Evolutionary conservation across 1,284 basidiomycete species (phyloP).

Genomic region (Sanghuangporus weigelae): DNA sequence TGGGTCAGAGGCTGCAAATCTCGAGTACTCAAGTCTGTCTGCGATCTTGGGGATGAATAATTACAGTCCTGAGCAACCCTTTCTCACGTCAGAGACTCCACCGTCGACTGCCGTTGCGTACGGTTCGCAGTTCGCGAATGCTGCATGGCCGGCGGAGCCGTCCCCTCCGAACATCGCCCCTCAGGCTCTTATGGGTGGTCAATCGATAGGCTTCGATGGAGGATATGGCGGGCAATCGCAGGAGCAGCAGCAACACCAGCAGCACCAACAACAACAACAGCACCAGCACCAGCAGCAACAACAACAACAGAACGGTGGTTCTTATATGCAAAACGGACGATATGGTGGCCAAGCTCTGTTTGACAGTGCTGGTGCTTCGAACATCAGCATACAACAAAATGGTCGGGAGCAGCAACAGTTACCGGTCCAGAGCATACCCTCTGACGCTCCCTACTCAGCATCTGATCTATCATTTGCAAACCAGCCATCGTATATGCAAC

Average conservation of each 20-base stretch:
- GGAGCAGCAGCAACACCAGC: conserved; percentile 10
- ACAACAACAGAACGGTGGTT: conserved; percentile 4
- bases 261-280: conserved; percentile 3
- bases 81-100: conserved; percentile 36
- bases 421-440: not conserved
- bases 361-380: conserved; percentile 1
- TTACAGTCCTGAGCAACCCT: conserved; percentile 40
- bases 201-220: conserved; percentile 23
- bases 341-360: not conserved
- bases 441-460: conserved; percentile 1
- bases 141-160: conserved; percentile 42
- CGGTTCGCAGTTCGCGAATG: conserved; percentile 32
- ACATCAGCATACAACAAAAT: conserved; percentile 12
- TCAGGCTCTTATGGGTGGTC: conserved; percentile 14
- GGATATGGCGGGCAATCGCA: conserved; percentile 22
- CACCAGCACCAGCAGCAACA: conserved; percentile 1
- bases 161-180: conserved; percentile 24
- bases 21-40: conserved; percentile 89
- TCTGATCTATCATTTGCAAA: conserved; percentile 5
- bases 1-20: conserved; percentile 82
- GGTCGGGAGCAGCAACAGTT: conserved; percentile 11
- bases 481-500: conserved; percentile 4
- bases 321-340: conserved; percentile 2
- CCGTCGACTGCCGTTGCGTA: conserved; percentile 19
- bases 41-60: conserved; percentile 78